Conservation (phyloP, 1,284 basidiomycete species). For the Papiliotrema nemorosa region DNA sequence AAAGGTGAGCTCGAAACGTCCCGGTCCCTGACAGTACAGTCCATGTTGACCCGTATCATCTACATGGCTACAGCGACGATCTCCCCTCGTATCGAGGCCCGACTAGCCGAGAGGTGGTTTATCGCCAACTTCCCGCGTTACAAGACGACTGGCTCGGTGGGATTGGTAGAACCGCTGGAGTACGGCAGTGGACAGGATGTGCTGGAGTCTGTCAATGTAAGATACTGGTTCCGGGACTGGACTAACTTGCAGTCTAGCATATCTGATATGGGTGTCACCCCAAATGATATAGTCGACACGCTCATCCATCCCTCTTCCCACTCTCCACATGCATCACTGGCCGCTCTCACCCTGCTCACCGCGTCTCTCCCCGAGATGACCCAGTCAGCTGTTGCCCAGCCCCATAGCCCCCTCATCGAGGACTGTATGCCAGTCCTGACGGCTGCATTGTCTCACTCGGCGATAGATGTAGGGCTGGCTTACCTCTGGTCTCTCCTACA, state of each 20-base stretch:
- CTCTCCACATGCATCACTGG: conserved; percentile 23
- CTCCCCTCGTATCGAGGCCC: conserved; percentile 20
- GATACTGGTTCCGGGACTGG: too few species aligned
- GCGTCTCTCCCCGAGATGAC: conserved; percentile 8
- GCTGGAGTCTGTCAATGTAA: conserved; percentile 2
- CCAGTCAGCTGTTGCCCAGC: not conserved
- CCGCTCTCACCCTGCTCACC: conserved; percentile 27
- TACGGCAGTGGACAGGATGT: too few species aligned
- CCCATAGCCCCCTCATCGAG: conserved; percentile 9
- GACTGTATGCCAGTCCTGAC: conserved; percentile 33
- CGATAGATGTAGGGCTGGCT: conserved; percentile 25
- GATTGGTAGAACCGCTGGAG: too few species aligned
- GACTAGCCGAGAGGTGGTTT: conserved; percentile 30
- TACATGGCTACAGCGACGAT: conserved; percentile 25
- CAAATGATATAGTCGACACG: conserved; percentile 10
- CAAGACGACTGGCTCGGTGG: too few species aligned
- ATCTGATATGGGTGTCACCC: conserved; percentile 4
- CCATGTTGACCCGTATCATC: conserved; percentile 29
- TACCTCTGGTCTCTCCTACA: conserved; percentile 20
- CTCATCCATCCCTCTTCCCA: conserved; percentile 24
- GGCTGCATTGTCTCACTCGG: conserved; percentile 12
- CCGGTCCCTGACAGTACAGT: conserved; percentile 8
- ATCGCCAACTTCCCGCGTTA: conserved; percentile 26
- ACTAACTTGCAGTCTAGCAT: too few species aligned
- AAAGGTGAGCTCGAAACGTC: conserved; percentile 15